A percentile compares a stretch with the other conserved stretches of the same genome.
phyloP scores from a whole-genome alignment of 1,284 basidiomycete genomes.

The Leccinum subspadiceum region DNA sequence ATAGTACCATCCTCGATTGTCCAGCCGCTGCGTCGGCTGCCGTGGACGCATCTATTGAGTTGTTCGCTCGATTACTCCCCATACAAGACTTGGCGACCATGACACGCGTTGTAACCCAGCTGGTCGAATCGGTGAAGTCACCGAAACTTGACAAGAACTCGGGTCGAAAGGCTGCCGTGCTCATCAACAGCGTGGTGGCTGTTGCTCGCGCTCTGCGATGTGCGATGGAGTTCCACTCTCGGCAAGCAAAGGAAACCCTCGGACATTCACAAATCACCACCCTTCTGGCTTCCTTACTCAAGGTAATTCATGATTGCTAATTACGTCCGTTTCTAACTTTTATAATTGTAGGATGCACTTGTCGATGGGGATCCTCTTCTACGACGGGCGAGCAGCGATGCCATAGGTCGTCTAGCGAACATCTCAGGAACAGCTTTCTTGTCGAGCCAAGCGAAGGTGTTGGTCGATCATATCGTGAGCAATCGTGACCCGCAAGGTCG shows the following conservation, averaged over 20 bases:
- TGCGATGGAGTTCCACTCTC: slow-evolving; percentile 50
- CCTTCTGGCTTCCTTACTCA: slow-evolving; percentile 73
- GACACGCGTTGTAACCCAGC: slow-evolving; percentile 64
- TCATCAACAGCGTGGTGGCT: slow-evolving; percentile 82
- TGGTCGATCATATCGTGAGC: slow-evolving; percentile 95
- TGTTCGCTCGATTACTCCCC: slow-evolving; percentile 82
- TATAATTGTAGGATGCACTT: slow-evolving; percentile 62
- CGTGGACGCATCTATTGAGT: slow-evolving; percentile 85
- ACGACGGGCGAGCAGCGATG: slow-evolving; percentile 83
- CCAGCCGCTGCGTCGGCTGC: slow-evolving; percentile 81
- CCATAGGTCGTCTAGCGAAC: slow-evolving; percentile 85
- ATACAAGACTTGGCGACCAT: slow-evolving; percentile 74
- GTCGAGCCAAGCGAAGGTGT: slow-evolving; percentile 84
- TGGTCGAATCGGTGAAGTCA: slow-evolving; percentile 72
- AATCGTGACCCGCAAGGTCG: slow-evolving; percentile 93
- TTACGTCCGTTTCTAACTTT: slow-evolving; percentile 4
- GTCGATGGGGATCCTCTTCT: slow-evolving; percentile 80
- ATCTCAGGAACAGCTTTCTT: slow-evolving; percentile 86
- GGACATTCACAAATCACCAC: slow-evolving; percentile 70
- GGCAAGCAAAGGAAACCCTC: slow-evolving; percentile 67
- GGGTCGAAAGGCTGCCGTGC: slow-evolving; percentile 85
- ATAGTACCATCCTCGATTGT: slow-evolving; percentile 54
- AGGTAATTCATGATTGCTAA: slow-evolving; percentile 47
- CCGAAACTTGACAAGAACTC: slow-evolving; percentile 85
- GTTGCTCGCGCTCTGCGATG: slow-evolving; percentile 72